These are phyloP conservation scores for Populus hybrid DNA, from an alignment of 441 rosid genomes.

Conservation along the genomic window DNA sequence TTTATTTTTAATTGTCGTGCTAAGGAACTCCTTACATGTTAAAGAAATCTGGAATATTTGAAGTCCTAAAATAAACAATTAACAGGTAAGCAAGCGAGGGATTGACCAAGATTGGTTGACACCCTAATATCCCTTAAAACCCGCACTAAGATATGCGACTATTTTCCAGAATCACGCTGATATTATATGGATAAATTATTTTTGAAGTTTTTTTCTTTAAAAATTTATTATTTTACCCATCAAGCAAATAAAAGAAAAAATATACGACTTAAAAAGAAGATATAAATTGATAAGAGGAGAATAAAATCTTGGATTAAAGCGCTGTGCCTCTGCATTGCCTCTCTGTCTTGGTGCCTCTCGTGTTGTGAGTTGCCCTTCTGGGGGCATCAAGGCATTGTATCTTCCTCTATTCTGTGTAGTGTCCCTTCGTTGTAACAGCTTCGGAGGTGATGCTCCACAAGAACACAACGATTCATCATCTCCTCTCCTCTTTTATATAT, in stretches of 20 bases:
- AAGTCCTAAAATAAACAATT: background rate
- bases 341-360: background rate
- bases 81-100: background rate
- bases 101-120: background rate
- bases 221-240: background rate
- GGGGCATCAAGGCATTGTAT: background rate
- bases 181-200: background rate
- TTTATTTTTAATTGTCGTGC: too few species aligned
- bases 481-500: background rate
- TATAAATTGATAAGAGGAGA: background rate
- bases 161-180: background rate
- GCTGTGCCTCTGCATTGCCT: background rate
- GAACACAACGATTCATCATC: background rate
- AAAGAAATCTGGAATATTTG: too few species aligned
- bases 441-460: background rate
- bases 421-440: background rate
- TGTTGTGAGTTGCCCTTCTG: background rate
- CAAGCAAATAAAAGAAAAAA: background rate
- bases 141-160: background rate
- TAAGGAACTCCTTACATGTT: too few species aligned
- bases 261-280: background rate
- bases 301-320: background rate
- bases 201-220: background rate
- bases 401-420: background rate
- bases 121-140: background rate